Base-by-base conservation (phyloP, 2,329 filamentous ascomycete genomes). In the Pseudocercospora vitis region DNA sequence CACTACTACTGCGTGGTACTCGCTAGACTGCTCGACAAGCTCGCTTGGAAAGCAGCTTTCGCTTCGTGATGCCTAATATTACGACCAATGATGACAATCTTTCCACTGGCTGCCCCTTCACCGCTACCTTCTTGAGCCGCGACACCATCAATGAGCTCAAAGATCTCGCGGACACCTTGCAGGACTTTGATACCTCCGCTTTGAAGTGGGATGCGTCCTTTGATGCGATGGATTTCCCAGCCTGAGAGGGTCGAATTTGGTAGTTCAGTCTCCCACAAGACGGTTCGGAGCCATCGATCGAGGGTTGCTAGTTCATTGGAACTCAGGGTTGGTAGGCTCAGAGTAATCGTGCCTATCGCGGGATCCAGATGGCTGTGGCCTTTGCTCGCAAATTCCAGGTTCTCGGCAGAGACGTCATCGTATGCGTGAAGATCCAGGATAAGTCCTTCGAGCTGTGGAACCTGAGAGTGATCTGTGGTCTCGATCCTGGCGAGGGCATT, bases 371-470 rank as follows among this genome's bases (percentile, higher is more conserved):
- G 91, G 63, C 89, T 95, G 68, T 96, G 91, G 0, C 90, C 91
- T 70, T 90, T 91, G 32, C 75, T 78, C 7, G 80, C 79, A 52
- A 87, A 86, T 54, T 91, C 86, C 24, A 95, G 74, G 53, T 73
- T 71, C 12, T 70, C 70, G 12, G 81, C 82, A 26, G 84, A 81
- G 26, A 96, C 86, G 57, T 87, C 81, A 64, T 96, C 89, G 69
- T 99, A 99, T 0, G 94, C 92, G 68, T 96, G 89, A 24, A 99
- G 76, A 71, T 97, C 92, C 6, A 99, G 78, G 3, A 99, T 71
- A 50, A 95, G 82, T 1, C 91, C 92, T 66, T 96, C 90, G 5
- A 99, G 79, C 60, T 87, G 77, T 0, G 91, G 89, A 1, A 96
- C 86, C 28, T 82, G 80, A 63, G 90, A 90, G 66, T 88, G 87